phyloP scores from a whole-genome alignment of 306 rosid genomes.

The Pyrus bretschneideri region DNA sequence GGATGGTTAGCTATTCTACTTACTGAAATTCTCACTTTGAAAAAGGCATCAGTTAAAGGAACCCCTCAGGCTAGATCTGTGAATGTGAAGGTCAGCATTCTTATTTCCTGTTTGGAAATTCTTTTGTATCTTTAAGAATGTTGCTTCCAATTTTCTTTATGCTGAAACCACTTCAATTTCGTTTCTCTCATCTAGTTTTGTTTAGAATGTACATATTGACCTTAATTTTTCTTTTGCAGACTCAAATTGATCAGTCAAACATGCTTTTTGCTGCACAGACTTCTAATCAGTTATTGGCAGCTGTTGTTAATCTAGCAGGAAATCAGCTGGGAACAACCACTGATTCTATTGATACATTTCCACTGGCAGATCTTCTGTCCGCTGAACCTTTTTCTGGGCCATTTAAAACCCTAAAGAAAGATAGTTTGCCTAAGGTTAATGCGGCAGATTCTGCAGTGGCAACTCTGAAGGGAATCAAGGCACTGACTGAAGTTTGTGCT shows the following conservation, averaged over 20 bases:
- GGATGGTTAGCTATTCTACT: slow-evolving; percentile 82
- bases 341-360: slow-evolving; percentile 48
- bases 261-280: slow-evolving; percentile 67
- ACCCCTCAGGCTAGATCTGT: slow-evolving; percentile 50
- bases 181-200: not conserved
- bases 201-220: not conserved
- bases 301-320: slow-evolving; percentile 76
- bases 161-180: slow-evolving; percentile 9
- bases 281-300: slow-evolving; percentile 64
- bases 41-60: slow-evolving; percentile 56
- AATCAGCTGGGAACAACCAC: slow-evolving; percentile 45
- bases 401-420: slow-evolving; percentile 59
- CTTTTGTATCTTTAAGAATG: not conserved
- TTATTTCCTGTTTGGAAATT: not conserved
- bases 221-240: slow-evolving; percentile 49
- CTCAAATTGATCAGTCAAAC: slow-evolving; percentile 69
- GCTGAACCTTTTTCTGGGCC: slow-evolving; percentile 69
- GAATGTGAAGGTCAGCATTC: slow-evolving; percentile 62
- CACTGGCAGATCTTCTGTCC: slow-evolving; percentile 72
- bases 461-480: slow-evolving; percentile 86
- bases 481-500: slow-evolving; percentile 72
- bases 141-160: not conserved
- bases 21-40: slow-evolving; percentile 48
- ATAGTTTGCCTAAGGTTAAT: slow-evolving; percentile 57
- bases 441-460: slow-evolving; percentile 94